Base-by-base conservation (phyloP, 2,329 filamentous ascomycete species). In the Venturiaceae sp. region DNA sequence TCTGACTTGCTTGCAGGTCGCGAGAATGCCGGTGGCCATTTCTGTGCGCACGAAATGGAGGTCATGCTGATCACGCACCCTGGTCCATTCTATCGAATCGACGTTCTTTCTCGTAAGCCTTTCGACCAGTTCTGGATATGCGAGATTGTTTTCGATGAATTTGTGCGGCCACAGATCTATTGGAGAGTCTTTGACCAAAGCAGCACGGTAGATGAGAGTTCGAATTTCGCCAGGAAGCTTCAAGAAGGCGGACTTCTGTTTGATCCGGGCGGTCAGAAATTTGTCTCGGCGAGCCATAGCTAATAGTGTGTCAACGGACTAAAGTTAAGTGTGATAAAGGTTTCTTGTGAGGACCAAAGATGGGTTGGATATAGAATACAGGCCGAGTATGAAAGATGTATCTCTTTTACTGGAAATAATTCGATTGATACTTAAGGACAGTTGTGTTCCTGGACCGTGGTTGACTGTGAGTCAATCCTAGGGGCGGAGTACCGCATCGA, bases 191-290 rank as follows among this genome's bases (percentile, higher is more conserved):
- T 39, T 55, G 53, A 55, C 32, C 28, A 55, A 32, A 8, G 53
- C 53, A 28, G 53, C 53, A n/a, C 53, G 53, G 53, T 55, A 55
- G 33, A 55, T 55, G 8, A 41, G 32, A 7, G 34, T 55, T 11
- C 53, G 53, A 23, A 55, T 39, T 33, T 55, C 53, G 3, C 33
- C 53, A 21, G 53, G 53, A 9, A 55, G 21, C 8, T 37, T 36
- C 23, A 55, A 19, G 34, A 55, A 55, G 19, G 14, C 4, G 11
- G 47, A 53, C 5, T 33, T 23, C 14, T 53, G 47, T 21, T 53
- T 23, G 47, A 53, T 53, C 23, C 41, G 41, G 26, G 41, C 41
- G 23, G 41, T 16, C 14, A 3, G 21, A 5, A 26, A 46, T 11
- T 26, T 46, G 41, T 46, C 41, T 46, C 41, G 41, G 14, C 41